Base-by-base conservation (phyloP, 768 basidiomycete genomes). In the Amanita inopinata region DNA sequence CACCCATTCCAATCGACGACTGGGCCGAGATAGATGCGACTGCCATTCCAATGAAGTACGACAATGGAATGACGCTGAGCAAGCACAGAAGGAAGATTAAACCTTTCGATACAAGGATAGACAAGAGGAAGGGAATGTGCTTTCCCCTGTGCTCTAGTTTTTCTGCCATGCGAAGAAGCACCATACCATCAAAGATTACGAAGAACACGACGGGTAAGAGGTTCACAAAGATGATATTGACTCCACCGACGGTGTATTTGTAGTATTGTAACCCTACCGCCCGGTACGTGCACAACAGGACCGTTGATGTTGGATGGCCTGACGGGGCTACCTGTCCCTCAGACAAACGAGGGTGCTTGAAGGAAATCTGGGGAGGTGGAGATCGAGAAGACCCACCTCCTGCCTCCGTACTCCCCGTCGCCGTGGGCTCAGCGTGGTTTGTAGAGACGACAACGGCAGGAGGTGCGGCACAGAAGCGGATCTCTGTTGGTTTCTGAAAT, bases 31-130 rank as follows among this genome's bases (percentile, higher is more conserved):
- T 98, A 33, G 88, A 92, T 2, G 96, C 96, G 47, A 99, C 96
- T 5, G 96, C 96, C 96, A 97, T 97, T 12, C 96, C 96, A 56
- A 99, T 98, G 66, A 99, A 99, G 69, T 99, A 99, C 5, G 88
- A 92, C 14, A 99, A 71, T 0, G 96, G 96, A 50, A 99, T 98
- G 55, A 99, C 90, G 51, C 87, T 89, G 19, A 85, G 75, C 33
- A 99, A 69, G 50, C 83, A 75, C 53, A 93, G 62, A 33, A 89
- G 50, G 60, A 99, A 98, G 53, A 98, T 83, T 53, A 88, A 63
- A 2, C 73, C 75, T 37, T 80, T 80, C 1, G 81, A 81, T 5
- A 87, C 73, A 45, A 98, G 56, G 50, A 84, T 60, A 3, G 65
- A 67, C 33, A 96, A 67, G 48, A 94, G 56, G 1, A 71, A 70